Conservation (phyloP, 73 alveolate genomes). For the Stentor coeruleus region DNA sequence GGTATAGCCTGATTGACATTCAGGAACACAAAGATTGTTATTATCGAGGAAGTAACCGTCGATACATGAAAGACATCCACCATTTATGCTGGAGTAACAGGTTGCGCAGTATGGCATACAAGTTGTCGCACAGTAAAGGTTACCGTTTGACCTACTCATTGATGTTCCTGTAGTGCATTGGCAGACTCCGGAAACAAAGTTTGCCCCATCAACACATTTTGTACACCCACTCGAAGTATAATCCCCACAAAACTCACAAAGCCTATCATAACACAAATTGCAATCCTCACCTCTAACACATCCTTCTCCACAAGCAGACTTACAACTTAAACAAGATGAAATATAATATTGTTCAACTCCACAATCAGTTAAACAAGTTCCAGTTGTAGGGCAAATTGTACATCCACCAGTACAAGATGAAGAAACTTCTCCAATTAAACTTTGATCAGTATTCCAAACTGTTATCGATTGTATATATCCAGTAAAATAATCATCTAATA, state of each 20-base stretch:
- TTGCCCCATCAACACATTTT: neutral
- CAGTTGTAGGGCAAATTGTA: neutral
- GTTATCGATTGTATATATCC: neutral
- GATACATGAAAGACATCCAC: neutral
- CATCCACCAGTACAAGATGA: neutral
- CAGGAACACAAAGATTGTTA: neutral
- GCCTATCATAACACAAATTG: neutral
- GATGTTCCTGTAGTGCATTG: neutral
- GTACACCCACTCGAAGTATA: neutral
- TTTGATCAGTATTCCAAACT: neutral
- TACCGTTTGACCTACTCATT: neutral
- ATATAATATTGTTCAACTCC: neutral
- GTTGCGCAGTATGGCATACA: neutral
- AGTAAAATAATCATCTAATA: neutral
- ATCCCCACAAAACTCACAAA: neutral
- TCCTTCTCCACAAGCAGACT: neutral
- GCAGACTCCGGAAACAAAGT: neutral
- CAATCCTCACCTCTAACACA: slow-evolving; percentile 17
- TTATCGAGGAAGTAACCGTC: neutral
- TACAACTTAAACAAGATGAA: neutral
- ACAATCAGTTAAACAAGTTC: neutral
- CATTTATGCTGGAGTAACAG: neutral
- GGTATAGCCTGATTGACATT: neutral
- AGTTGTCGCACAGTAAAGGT: neutral
- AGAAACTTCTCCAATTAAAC: neutral